Evolutionary conservation across 2,329 filamentous ascomycete species (phyloP).

Genomic region (Rugonectria rugulosa): DNA sequence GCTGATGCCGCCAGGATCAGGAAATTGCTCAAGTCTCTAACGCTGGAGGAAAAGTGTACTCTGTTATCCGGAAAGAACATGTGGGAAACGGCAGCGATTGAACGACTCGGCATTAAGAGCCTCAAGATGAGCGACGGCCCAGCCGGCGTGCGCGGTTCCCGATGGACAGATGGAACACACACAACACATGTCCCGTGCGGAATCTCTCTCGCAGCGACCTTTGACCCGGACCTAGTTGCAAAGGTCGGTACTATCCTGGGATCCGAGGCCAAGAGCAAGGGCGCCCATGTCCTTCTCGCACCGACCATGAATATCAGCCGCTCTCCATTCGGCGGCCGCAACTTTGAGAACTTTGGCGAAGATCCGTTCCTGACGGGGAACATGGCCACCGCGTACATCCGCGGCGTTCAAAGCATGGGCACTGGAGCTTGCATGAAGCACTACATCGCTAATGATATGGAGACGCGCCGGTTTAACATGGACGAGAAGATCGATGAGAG

Average conservation of each 20-base stretch:
- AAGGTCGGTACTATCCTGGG: constrained; percentile 66
- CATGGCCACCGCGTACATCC: constrained; percentile 50
- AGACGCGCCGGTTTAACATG: constrained; percentile 30
- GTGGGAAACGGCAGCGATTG: constrained; percentile 1
- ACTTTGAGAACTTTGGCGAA: constrained; percentile 54
- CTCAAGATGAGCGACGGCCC: constrained; percentile 33
- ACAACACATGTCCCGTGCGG: constrained; percentile 37
- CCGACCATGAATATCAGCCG: constrained; percentile 60
- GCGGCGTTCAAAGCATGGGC: constrained; percentile 49
- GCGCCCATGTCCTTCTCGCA: constrained; percentile 73
- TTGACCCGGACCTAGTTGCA: constrained; percentile 63
- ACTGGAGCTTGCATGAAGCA: constrained; percentile 53
- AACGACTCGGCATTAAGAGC: constrained; percentile 1
- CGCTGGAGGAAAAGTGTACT: constrained; percentile 10
- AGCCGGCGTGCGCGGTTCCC: constrained; percentile 37
- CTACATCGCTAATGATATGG: constrained; percentile 50
- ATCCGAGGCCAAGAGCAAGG: constrained; percentile 61
- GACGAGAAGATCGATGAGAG: constrained; percentile 27
- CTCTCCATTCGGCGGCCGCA: constrained; percentile 49
- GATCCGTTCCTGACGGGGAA: constrained; percentile 52
- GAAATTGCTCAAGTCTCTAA: neutral
- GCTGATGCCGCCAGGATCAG: no score
- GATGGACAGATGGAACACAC: constrained; percentile 31
- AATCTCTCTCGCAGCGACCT: constrained; percentile 62
- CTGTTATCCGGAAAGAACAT: no score